Percentiles rank a stretch among this genome's conserved stretches.
These are phyloP conservation scores for Lepidium campestre DNA, from an alignment of 441 rosid species.

Conservation along the genomic window DNA sequence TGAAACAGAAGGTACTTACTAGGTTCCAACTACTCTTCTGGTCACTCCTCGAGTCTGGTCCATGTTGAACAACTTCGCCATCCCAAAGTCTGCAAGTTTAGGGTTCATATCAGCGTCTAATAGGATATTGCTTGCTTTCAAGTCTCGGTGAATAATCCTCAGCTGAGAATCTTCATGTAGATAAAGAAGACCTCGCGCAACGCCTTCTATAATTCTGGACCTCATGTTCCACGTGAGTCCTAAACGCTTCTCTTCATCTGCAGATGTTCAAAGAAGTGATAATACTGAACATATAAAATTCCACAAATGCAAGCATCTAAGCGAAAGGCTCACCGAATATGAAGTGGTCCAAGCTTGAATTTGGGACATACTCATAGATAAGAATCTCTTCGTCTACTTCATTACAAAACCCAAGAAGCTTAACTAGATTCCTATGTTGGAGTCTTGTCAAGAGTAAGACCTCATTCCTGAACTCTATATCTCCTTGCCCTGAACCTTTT, in stretches of 20 bases:
- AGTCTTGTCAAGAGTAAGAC: conserved; percentile 42
- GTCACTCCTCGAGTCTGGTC: conserved; percentile 30
- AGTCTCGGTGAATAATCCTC: conserved; percentile 23
- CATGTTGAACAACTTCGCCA: conserved; percentile 27
- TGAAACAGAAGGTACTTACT: conserved; percentile 12
- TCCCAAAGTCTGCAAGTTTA: conserved; percentile 32
- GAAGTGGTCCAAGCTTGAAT: conserved; percentile 40
- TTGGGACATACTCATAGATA: conserved; percentile 41
- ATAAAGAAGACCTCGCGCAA: conserved; percentile 24
- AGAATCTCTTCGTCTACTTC: conserved; percentile 41
- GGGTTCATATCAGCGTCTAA: conserved; percentile 29
- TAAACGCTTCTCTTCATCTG: conserved; percentile 15
- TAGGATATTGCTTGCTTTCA: conserved; percentile 28
- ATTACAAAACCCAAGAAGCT: conserved; percentile 41
- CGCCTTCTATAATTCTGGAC: conserved; percentile 15
- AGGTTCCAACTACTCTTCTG: conserved; percentile 26
- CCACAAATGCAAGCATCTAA: not conserved
- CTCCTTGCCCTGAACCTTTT: conserved; percentile 36
- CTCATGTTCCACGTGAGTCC: conserved; percentile 20
- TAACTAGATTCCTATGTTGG: conserved; percentile 50
- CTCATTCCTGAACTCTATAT: conserved; percentile 45
- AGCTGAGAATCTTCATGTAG: conserved; percentile 30
- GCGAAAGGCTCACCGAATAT: conserved; percentile 33
- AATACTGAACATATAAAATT: too few relatives aligned
- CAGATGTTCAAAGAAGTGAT: not conserved